Percentiles rank a stretch among this genome's conserved stretches.
Conservation (phyloP, 345 rosid species). For the Sonneratia alba region DNA sequence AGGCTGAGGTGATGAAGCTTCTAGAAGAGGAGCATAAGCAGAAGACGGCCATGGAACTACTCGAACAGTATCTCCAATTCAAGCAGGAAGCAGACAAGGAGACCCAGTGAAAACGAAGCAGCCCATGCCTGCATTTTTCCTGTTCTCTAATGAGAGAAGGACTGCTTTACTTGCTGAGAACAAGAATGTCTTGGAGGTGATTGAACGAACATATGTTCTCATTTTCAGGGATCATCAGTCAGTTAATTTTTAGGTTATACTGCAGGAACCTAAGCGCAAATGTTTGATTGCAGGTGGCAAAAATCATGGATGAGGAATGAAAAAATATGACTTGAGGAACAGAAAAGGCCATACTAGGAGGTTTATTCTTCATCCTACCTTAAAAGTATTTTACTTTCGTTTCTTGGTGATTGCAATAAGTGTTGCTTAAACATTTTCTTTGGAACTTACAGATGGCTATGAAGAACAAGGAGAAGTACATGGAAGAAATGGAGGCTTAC, state of each 20-base stretch:
- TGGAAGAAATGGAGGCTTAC: conserved; percentile 76
- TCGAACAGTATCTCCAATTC: conserved; percentile 80
- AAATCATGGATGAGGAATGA: conserved; percentile 80
- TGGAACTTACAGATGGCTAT: conserved; percentile 43
- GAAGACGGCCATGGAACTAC: conserved; percentile 84
- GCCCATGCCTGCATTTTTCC: conserved; percentile 63
- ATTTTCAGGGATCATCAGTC: background rate
- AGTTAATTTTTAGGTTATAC: background rate
- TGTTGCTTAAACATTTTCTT: background rate
- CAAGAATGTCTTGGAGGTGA: conserved; percentile 60
- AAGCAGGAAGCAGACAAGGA: conserved; percentile 63
- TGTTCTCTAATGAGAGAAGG: conserved; percentile 66
- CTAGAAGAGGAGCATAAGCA: conserved; percentile 75
- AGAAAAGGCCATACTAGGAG: conserved; percentile 58
- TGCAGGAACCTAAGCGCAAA: background rate
- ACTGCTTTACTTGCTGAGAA: conserved; percentile 48
- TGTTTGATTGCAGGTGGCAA: conserved; percentile 34
- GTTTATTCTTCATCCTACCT: background rate
- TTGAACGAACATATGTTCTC: background rate
- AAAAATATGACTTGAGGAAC: conserved; percentile 57
- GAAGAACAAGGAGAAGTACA: conserved; percentile 70
- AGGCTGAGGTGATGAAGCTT: conserved; percentile 82
- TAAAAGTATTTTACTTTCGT: background rate
- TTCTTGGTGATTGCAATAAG: background rate
- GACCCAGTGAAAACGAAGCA: conserved; percentile 83